These are phyloP conservation scores for Clonostachys rhizophaga DNA, from an alignment of 2,329 filamentous ascomycete species.

Conservation along the genomic window DNA sequence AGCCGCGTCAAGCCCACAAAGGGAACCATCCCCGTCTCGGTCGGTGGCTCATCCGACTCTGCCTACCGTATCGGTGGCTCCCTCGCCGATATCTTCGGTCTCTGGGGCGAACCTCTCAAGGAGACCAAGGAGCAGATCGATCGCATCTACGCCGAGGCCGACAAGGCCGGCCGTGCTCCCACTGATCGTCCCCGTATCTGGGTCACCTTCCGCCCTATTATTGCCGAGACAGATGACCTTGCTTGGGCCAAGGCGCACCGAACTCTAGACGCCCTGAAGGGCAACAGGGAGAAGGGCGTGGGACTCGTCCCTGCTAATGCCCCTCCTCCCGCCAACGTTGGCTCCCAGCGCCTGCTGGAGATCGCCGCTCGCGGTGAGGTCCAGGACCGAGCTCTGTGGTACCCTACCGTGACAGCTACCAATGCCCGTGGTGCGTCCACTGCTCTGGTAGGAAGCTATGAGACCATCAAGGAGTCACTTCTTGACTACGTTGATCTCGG, in stretches of 20 bases:
- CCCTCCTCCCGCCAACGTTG: conserved; percentile 48
- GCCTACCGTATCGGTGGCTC: conserved; percentile 55
- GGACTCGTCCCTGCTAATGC: conserved; percentile 11
- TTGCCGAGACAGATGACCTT: conserved; percentile 56
- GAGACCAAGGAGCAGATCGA: conserved; percentile 61
- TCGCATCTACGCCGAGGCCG: conserved; percentile 52
- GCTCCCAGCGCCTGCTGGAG: conserved; percentile 52
- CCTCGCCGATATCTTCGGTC: conserved; percentile 57
- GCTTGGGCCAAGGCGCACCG: conserved; percentile 57
- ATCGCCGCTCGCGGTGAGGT: conserved; percentile 52
- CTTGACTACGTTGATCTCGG: conserved; percentile 54
- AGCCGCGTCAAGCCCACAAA: conserved; percentile 49
- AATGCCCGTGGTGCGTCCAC: conserved; percentile 56
- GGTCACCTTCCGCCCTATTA: conserved; percentile 60
- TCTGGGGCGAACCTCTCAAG: conserved; percentile 60
- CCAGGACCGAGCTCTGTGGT: conserved; percentile 59
- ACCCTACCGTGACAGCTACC: conserved; percentile 57
- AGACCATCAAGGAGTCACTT: conserved; percentile 48
- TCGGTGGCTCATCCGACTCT: conserved; percentile 53
- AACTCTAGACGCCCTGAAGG: conserved; percentile 45
- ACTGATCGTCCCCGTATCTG: conserved; percentile 52
- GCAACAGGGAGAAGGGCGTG: conserved; percentile 27
- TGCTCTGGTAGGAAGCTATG: conserved; percentile 48
- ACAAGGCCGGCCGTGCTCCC: conserved; percentile 43
- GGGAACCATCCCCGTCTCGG: conserved; percentile 50